phyloP scores from a whole-genome alignment of 352 stramenopile genomes.

The Pythium sukuiense region DNA sequence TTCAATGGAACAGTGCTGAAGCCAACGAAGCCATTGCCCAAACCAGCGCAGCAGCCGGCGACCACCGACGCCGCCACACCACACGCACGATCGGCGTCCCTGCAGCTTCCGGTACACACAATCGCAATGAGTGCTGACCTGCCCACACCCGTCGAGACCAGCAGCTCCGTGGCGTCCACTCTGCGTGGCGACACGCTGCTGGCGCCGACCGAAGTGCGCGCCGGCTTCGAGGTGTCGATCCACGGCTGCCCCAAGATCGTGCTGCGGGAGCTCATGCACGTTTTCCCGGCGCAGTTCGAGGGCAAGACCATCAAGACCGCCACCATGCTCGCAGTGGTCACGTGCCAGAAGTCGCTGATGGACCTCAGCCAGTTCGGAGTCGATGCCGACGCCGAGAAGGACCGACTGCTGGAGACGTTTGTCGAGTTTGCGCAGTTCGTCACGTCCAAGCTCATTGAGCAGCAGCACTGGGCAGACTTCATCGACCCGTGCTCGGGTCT shows the following conservation, averaged over 20 bases:
- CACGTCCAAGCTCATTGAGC: slow-evolving; percentile 66
- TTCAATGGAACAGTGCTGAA: background rate
- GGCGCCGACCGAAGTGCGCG: slow-evolving; percentile 51
- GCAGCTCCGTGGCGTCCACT: slow-evolving; percentile 12
- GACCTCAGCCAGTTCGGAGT: slow-evolving; percentile 95
- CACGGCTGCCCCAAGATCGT: slow-evolving; percentile 72
- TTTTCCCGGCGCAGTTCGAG: slow-evolving; percentile 68
- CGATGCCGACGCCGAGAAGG: slow-evolving; percentile 94
- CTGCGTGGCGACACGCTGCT: slow-evolving; percentile 43
- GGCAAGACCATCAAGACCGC: slow-evolving; percentile 34
- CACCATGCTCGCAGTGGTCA: slow-evolving; percentile 88
- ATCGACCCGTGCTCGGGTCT: slow-evolving; percentile 97
- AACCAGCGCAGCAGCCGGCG: background rate
- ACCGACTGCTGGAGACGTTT: slow-evolving; percentile 96
- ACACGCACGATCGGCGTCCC: too few relatives aligned
- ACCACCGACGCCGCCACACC: background rate
- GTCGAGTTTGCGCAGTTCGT: slow-evolving; percentile 91
- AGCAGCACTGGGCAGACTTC: slow-evolving; percentile 95
- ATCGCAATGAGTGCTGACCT: background rate
- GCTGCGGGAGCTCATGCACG: slow-evolving; percentile 76
- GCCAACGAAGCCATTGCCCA: background rate
- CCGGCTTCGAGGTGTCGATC: slow-evolving; percentile 79
- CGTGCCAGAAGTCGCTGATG: slow-evolving; percentile 92
- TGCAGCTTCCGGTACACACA: background rate
- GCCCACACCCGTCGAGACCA: background rate